Conservation (phyloP, 73 alveolate species). For the Blepharisma japonicum region DNA sequence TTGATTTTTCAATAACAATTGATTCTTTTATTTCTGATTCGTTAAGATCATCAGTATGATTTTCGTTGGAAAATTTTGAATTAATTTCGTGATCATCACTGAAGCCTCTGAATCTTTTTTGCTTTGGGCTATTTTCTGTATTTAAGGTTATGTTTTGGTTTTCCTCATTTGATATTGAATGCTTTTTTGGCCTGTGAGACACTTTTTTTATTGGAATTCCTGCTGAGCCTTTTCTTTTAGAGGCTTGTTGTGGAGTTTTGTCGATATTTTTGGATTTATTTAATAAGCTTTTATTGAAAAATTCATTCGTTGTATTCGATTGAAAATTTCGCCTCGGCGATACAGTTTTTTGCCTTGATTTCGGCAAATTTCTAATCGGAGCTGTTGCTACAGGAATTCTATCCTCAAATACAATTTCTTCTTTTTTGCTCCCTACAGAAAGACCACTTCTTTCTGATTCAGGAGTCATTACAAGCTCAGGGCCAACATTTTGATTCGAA, state of each 20-base stretch:
- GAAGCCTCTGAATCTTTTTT: background rate
- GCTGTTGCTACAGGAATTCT: background rate
- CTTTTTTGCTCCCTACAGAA: conserved; percentile 1
- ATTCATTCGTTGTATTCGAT: background rate
- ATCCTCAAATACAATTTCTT: background rate
- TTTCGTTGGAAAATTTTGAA: too few species aligned
- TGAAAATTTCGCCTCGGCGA: background rate
- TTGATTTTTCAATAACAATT: too few species aligned
- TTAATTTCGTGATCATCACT: too few species aligned
- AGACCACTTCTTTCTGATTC: background rate
- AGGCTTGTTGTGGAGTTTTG: background rate
- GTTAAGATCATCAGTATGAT: too few species aligned
- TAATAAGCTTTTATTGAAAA: background rate
- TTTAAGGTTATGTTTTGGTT: background rate
- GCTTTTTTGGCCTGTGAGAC: background rate
- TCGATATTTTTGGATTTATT: background rate
- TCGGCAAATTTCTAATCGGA: background rate
- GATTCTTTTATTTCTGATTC: too few species aligned
- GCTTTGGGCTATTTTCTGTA: background rate
- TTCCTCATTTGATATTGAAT: background rate
- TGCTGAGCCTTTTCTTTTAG: background rate
- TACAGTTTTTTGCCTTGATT: background rate
- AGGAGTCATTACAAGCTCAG: background rate
- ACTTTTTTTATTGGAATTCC: background rate
- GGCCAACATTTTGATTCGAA: background rate